Evolutionary conservation across 495 filamentous ascomycete genomes (phyloP), one percentile per base, ranked within the genome.

Genomic region (Beverwykella pulmonaria): DNA sequence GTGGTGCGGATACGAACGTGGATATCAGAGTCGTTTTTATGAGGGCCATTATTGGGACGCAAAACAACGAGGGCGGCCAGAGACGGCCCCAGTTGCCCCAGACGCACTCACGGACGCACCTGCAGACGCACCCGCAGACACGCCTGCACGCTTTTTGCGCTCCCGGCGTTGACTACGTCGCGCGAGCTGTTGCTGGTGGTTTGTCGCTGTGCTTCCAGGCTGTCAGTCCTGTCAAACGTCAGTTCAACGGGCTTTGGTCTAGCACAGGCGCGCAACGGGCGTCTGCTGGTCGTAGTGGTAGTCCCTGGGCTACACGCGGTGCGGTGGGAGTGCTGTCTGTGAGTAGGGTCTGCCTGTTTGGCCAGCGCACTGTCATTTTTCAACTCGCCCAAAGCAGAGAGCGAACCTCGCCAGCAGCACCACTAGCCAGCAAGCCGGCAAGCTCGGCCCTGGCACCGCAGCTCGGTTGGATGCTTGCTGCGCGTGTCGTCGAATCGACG

Each of bases 201-300:
- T 4, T 44, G 39, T n/a, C 32, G 20, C 30, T 17, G 32, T 48
- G 25, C n/a, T 5, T 34, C 59, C 1, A 54, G 27, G 15, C 57
- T 59, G 41, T 59, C 57, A 59, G 41, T 49, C 39, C 59, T 48
- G 62, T 65, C 55, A 60, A 54, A 53, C 48, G 60, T 53, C 59
- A 39, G 30, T 9, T 50, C 14, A 7, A 32, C 12, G 17, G 23
- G 7, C 17, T n/a, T n/a, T 27, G 41, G 19, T 6, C 50, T 14
- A 5, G 20, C 34, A 14, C 30, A 12, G 30, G 30, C 30, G 50
- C 50, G 60, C 60, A 63, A 55, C 10, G 50, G 49, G 60, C 60
- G 50, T 54, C 60, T 61, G 59, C 14, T 17, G 59, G 59, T 25
- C 4, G 57, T 47, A 17, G 47, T n/a, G n/a, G n/a, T n/a, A n/a